Evolutionary conservation across 352 stramenopile species (phyloP).

Genomic region (Phytophthora podocarpi): DNA sequence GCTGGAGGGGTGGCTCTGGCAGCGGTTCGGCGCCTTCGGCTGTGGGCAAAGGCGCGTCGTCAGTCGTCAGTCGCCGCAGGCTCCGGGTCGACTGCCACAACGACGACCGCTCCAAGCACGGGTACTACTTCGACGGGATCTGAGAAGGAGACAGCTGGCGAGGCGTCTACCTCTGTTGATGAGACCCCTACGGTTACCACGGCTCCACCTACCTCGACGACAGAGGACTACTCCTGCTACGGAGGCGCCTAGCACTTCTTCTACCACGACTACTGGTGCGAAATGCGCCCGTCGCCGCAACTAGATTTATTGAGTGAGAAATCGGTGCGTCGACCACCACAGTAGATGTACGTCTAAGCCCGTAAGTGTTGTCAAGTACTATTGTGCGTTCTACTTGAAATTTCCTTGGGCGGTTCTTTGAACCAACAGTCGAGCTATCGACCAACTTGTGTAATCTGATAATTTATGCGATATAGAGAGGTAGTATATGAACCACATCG

Average conservation of each 20-base stretch:
- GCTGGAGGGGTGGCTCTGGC: constrained; percentile 33
- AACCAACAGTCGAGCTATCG: too few relatives aligned
- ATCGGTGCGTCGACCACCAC: neutral
- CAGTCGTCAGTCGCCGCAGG: constrained; percentile 5
- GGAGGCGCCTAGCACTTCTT: constrained; percentile 5
- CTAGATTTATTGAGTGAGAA: constrained; percentile 11
- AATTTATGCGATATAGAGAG: too few relatives aligned
- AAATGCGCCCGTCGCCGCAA: constrained; percentile 11
- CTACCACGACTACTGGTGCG: neutral
- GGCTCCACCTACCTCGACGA: neutral
- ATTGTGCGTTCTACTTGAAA: too few relatives aligned
- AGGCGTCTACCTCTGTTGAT: constrained; percentile 6
- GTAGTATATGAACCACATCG: too few relatives aligned
- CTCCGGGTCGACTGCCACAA: constrained; percentile 1
- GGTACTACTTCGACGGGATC: neutral
- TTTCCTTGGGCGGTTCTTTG: too few relatives aligned
- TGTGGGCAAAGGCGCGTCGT: constrained; percentile 14
- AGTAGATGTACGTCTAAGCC: constrained; percentile 10
- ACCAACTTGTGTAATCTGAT: too few relatives aligned
- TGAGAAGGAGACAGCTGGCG: constrained; percentile 3
- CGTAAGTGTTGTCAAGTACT: constrained; percentile 12
- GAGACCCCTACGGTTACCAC: neutral
- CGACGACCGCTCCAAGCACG: constrained; percentile 4
- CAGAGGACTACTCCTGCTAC: constrained; percentile 12
- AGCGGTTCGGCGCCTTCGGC: constrained; percentile 23